These are phyloP conservation scores for Antarctomyces pellizariae DNA, from an alignment of 495 filamentous ascomycete species.

Conservation along the genomic window DNA sequence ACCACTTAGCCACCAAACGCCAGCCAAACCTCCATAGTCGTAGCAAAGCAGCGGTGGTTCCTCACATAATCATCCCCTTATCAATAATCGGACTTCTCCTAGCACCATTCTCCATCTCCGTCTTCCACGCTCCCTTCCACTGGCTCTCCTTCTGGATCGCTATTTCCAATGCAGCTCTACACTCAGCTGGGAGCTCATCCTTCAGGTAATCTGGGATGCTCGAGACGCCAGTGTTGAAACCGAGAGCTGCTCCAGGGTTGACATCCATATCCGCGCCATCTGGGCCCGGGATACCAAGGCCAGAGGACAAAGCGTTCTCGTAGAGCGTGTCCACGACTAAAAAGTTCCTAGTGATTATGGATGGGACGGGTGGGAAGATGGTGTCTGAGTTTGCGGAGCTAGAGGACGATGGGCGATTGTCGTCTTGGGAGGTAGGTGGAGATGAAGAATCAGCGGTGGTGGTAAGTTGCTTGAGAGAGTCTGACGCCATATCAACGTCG, in stretches of 20 bases:
- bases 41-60: too few species aligned
- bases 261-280: conserved; percentile 33
- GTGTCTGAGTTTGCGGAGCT: too few species aligned
- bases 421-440: conserved; percentile 6
- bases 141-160: conserved; percentile 32
- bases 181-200: conserved; percentile 45
- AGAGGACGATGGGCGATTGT: conserved; percentile 3
- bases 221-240: conserved; percentile 41
- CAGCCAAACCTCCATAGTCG: too few species aligned
- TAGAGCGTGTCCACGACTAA: conserved; percentile 47
- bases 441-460: conserved; percentile 15
- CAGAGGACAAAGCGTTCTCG: conserved; percentile 20
- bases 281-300: conserved; percentile 38
- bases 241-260: too few species aligned
- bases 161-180: conserved; percentile 40
- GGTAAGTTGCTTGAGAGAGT: conserved; percentile 15
- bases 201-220: conserved; percentile 42
- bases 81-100: conserved; percentile 25
- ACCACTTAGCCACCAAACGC: too few species aligned
- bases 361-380: conserved; percentile 39
- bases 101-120: conserved; percentile 27
- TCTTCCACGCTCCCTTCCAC: conserved; percentile 54
- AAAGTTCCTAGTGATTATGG: conserved; percentile 47
- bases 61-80: conserved; percentile 23
- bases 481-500: conserved; percentile 2